Evolutionary conservation across 2,329 filamentous ascomycete species (phyloP).

Genomic region (Hymenotorrendiella dingleyae): DNA sequence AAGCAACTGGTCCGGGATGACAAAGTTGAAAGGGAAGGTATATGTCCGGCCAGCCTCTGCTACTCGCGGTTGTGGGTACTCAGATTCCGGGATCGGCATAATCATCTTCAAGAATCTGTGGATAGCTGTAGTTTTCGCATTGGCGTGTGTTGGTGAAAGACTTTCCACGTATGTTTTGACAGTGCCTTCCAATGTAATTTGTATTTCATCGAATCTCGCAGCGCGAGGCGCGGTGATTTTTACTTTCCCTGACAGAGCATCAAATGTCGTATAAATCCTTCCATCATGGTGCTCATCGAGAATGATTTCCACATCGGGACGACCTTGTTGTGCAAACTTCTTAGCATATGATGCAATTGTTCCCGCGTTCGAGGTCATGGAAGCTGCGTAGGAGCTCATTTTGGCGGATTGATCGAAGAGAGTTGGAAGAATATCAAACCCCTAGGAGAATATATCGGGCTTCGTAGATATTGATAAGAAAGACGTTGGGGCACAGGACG

Average conservation of each 20-base stretch:
- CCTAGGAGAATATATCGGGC: background rate
- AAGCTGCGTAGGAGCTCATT: constrained; percentile 20
- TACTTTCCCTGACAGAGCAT: constrained; percentile 24
- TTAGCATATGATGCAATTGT: constrained; percentile 23
- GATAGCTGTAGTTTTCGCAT: constrained; percentile 20
- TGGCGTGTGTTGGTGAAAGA: constrained; percentile 21
- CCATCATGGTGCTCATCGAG: constrained; percentile 23
- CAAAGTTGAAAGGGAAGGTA: constrained; percentile 30
- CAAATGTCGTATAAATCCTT: constrained; percentile 28
- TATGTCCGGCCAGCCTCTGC: constrained; percentile 28
- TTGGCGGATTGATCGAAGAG: constrained; percentile 3
- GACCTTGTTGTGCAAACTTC: constrained; percentile 15
- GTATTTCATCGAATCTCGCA: constrained; percentile 28
- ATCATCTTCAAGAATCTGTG: constrained; percentile 30
- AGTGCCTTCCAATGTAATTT: constrained; percentile 28
- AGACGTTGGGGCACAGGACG: background rate
- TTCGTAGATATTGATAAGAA: constrained; percentile 3
- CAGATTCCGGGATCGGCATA: constrained; percentile 28
- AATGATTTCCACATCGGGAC: constrained; percentile 25
- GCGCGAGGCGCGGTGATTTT: constrained; percentile 25
- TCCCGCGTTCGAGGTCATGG: constrained; percentile 20
- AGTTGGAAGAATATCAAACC: background rate
- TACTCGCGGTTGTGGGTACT: constrained; percentile 26
- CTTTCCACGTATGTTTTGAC: constrained; percentile 27
- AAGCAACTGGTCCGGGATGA: constrained; percentile 28